A percentile compares a stretch with the other conserved stretches of the same genome.
Conservation (phyloP, 169 alveolate species). For the Amoebophrya sp. region DNA sequence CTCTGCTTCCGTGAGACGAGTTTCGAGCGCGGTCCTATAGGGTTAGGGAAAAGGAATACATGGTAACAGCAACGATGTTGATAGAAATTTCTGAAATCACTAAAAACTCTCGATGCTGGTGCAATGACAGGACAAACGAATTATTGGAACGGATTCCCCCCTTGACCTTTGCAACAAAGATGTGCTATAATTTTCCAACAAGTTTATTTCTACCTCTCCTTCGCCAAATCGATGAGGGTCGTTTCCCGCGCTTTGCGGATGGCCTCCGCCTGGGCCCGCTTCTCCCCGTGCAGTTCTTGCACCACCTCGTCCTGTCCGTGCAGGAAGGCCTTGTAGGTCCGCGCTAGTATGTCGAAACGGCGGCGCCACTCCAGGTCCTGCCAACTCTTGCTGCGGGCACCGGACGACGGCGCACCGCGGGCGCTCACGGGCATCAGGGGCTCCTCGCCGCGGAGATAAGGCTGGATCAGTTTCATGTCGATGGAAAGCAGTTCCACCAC, state of each 20-base stretch:
- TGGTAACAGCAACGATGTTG: too few species aligned
- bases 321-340: slow-evolving; percentile 21
- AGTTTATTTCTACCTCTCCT: too few species aligned
- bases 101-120: too few species aligned
- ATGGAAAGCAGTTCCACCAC: neutral
- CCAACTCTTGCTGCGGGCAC: neutral
- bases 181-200: too few species aligned
- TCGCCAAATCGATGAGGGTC: neutral
- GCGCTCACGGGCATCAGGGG: neutral
- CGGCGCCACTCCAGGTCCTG: neutral
- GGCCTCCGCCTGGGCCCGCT: neutral
- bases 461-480: slow-evolving; percentile 24
- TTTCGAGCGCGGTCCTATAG: neutral
- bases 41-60: too few species aligned
- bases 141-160: too few species aligned
- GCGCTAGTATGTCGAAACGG: neutral
- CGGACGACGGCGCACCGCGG: neutral
- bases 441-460: neutral
- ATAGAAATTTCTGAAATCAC: too few species aligned
- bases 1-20: neutral
- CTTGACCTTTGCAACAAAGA: too few species aligned
- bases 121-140: too few species aligned
- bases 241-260: neutral
- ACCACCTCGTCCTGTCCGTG: neutral
- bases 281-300: neutral